A percentile compares a stretch with the other conserved stretches of the same genome.
These are phyloP conservation scores for Flammula alnicola DNA, from an alignment of 1,284 basidiomycete species.

Conservation along the genomic window DNA sequence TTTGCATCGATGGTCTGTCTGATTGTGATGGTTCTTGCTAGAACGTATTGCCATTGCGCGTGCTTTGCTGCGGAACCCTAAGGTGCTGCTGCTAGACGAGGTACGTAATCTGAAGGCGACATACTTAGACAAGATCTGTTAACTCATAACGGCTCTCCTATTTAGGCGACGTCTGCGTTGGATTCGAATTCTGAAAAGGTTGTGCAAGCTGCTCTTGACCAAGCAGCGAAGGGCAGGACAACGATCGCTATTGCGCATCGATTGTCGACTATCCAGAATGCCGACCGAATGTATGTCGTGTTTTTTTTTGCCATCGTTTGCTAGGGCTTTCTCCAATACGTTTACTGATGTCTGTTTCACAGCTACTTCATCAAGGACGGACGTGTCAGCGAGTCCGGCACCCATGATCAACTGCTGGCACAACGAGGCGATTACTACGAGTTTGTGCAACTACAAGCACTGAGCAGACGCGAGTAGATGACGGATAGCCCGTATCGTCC, in stretches of 20 bases:
- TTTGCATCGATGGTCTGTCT: constrained; percentile 1
- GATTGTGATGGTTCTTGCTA: constrained; percentile 32
- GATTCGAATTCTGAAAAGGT: constrained; percentile 95
- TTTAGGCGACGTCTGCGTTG: constrained; percentile 86
- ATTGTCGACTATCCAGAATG: constrained; percentile 92
- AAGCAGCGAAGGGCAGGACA: constrained; percentile 87
- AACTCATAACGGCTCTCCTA: constrained; percentile 9
- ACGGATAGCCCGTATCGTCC: constrained; percentile 5
- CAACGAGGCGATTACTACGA: constrained; percentile 83
- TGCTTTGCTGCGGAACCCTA: constrained; percentile 93
- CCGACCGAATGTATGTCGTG: constrained; percentile 92
- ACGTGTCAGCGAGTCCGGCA: constrained; percentile 85
- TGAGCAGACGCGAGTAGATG: constrained; percentile 57
- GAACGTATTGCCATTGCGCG: constrained; percentile 98
- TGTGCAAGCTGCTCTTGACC: constrained; percentile 93
- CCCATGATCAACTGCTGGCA: constrained; percentile 83
- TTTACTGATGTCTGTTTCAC: constrained; percentile 25
- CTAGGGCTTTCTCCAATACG: constrained; percentile 14
- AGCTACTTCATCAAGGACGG: constrained; percentile 94
- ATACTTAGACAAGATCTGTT: constrained; percentile 4
- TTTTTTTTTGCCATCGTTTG: too few relatives aligned
- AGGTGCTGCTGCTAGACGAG: constrained; percentile 89
- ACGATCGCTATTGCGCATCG: constrained; percentile 95
- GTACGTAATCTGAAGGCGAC: constrained; percentile 25
- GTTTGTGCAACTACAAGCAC: constrained; percentile 83